Evolutionary conservation across 2,329 filamentous ascomycete species (phyloP).

Genomic region (Teratosphaeriaceae sp.): DNA sequence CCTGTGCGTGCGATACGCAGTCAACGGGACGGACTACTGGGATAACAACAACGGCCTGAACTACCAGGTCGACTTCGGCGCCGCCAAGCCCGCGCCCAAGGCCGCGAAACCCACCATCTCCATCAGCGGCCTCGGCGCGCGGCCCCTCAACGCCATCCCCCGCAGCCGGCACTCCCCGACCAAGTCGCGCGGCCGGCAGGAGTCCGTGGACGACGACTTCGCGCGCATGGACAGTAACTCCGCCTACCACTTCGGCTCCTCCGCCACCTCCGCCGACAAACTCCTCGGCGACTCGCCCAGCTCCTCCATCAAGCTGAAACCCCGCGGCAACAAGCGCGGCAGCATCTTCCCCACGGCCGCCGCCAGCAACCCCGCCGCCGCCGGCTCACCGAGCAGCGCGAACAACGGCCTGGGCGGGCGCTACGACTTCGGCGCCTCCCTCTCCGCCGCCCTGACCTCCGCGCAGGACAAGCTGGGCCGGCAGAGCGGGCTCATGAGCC

Average conservation of each 20-base stretch:
- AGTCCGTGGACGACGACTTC: constrained; percentile 63
- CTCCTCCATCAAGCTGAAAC: constrained; percentile 64
- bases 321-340: constrained; percentile 50
- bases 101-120: constrained; percentile 15
- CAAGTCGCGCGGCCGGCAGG: constrained; percentile 42
- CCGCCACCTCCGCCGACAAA: constrained; percentile 31
- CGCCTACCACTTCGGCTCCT: constrained; percentile 39
- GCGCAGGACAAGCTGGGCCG: constrained; percentile 59
- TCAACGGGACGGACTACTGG: constrained; percentile 83
- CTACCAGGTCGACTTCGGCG: constrained; percentile 92
- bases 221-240: constrained; percentile 44
- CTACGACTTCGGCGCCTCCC: constrained; percentile 93
- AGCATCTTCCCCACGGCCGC: constrained; percentile 54
- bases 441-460: constrained; percentile 72
- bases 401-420: constrained; percentile 73
- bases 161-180: constrained; percentile 43
- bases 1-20: constrained; percentile 82
- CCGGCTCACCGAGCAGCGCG: no score
- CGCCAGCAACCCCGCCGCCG: no score
- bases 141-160: constrained; percentile 47
- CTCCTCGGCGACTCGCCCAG: constrained; percentile 53
- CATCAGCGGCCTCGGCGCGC: constrained; percentile 25
- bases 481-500: constrained; percentile 42
- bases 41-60: constrained; percentile 86
- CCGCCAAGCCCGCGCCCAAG: constrained; percentile 28